These are phyloP conservation scores for Leccinum fibrillosum DNA, from an alignment of 768 basidiomycete species.

Conservation along the genomic window DNA sequence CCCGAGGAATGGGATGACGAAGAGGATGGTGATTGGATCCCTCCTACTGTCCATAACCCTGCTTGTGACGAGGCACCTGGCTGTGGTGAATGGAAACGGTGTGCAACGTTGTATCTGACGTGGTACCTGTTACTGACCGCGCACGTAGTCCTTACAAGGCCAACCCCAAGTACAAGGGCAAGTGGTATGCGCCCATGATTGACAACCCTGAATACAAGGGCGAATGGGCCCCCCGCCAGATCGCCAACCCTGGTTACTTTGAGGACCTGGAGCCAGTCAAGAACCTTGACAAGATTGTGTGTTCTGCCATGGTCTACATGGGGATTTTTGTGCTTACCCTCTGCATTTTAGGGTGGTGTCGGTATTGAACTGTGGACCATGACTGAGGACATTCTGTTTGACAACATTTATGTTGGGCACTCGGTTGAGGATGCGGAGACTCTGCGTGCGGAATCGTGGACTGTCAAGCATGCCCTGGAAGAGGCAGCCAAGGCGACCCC, in stretches of 20 bases:
- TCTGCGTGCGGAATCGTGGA: slow-evolving; percentile 86
- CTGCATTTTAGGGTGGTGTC: slow-evolving; percentile 65
- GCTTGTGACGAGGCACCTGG: slow-evolving; percentile 87
- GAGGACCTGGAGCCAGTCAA: slow-evolving; percentile 84
- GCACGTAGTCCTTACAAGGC: slow-evolving; percentile 68
- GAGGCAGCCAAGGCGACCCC: slow-evolving; percentile 43
- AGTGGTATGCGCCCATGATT: slow-evolving; percentile 93
- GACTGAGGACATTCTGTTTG: slow-evolving; percentile 93
- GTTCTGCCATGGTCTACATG: slow-evolving; percentile 20
- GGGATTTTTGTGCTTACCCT: neutral
- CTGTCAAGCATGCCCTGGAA: slow-evolving; percentile 85
- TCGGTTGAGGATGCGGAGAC: slow-evolving; percentile 80
- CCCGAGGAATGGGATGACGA: slow-evolving; percentile 99
- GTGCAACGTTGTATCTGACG: neutral
- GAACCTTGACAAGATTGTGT: slow-evolving; percentile 79
- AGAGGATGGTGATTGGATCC: slow-evolving; percentile 98
- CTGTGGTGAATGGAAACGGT: slow-evolving; percentile 94
- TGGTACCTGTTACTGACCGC: neutral
- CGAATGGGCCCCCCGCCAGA: slow-evolving; percentile 87
- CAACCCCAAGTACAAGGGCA: slow-evolving; percentile 97
- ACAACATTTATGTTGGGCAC: slow-evolving; percentile 93
- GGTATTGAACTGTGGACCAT: slow-evolving; percentile 99
- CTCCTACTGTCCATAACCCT: slow-evolving; percentile 87
- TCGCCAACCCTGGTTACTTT: slow-evolving; percentile 87
- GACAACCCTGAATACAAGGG: slow-evolving; percentile 99